Conservation (phyloP, 768 basidiomycete genomes). For the Tulasnella sp. region DNA sequence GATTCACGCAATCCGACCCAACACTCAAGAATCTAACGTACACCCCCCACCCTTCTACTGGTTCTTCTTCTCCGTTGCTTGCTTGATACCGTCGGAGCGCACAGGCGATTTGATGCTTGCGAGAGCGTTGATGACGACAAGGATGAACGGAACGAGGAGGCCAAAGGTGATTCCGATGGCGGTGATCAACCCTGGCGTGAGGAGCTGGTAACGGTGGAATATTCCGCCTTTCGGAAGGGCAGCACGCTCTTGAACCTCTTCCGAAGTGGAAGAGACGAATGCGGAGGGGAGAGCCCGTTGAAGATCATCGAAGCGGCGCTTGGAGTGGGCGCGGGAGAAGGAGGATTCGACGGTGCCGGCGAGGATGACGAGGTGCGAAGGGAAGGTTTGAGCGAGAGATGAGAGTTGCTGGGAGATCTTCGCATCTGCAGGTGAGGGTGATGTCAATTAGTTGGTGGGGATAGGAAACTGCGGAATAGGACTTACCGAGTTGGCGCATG, state of each 20-base stretch:
- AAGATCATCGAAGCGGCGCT: conserved; percentile 11
- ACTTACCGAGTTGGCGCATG: conserved; percentile 31
- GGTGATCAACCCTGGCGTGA: conserved; percentile 36
- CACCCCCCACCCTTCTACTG: conserved; percentile 12
- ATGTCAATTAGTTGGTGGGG: not conserved
- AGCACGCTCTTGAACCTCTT: not conserved
- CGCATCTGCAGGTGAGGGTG: not conserved
- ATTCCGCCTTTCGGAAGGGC: conserved; percentile 27
- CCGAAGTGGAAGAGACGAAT: conserved; percentile 20
- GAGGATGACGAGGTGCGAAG: conserved; percentile 35
- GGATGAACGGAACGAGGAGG: conserved; percentile 34
- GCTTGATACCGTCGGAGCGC: conserved; percentile 32
- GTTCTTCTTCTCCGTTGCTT: conserved; percentile 35
- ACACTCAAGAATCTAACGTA: conserved; percentile 11
- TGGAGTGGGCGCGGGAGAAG: not conserved
- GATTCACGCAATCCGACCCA: not conserved
- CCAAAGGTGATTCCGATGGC: conserved; percentile 36
- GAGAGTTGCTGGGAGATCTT: conserved; percentile 31
- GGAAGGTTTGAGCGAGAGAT: conserved; percentile 27
- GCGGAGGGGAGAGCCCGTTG: conserved; percentile 14
- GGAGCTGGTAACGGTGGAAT: conserved; percentile 38
- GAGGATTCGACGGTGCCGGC: conserved; percentile 28
- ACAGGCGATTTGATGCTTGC: conserved; percentile 35
- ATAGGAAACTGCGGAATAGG: too few relatives aligned
- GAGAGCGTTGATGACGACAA: conserved; percentile 36